Evolutionary conservation across 768 basidiomycete genomes (phyloP).

Genomic region (Multifurca ochricompacta): DNA sequence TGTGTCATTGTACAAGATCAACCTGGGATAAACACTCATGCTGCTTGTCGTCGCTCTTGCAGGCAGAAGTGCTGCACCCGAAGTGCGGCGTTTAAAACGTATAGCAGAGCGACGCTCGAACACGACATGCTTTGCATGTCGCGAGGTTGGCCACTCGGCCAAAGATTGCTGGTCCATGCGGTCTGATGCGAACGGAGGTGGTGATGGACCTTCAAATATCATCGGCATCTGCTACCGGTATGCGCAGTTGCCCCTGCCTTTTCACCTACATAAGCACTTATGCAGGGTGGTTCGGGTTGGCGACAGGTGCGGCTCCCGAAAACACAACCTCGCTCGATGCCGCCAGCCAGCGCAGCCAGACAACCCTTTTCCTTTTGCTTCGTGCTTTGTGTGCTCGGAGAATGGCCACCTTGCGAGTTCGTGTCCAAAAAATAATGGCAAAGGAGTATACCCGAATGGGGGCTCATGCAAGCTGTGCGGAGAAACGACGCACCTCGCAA

Average conservation of each 20-base stretch:
- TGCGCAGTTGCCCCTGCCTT: background rate
- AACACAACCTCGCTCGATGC: slow-evolving; percentile 75
- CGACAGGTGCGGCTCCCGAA: slow-evolving; percentile 70
- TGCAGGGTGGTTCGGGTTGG: background rate
- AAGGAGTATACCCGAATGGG: slow-evolving; percentile 85
- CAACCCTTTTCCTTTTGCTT: slow-evolving; percentile 78
- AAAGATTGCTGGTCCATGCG: slow-evolving; percentile 59
- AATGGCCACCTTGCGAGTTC: slow-evolving; percentile 80
- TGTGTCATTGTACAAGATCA: slow-evolving; percentile 19
- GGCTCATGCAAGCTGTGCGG: slow-evolving; percentile 87
- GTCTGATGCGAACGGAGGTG: slow-evolving; percentile 25
- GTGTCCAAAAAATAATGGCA: slow-evolving; percentile 73
- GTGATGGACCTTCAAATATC: slow-evolving; percentile 35
- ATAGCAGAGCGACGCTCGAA: slow-evolving; percentile 45
- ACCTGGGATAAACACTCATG: too few relatives aligned
- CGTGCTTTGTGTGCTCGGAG: slow-evolving; percentile 82
- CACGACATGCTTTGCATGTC: slow-evolving; percentile 82
- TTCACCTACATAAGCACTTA: background rate
- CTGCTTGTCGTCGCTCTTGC: slow-evolving; percentile 18
- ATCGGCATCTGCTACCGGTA: slow-evolving; percentile 47
- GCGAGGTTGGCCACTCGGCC: slow-evolving; percentile 76
- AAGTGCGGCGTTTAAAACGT: slow-evolving; percentile 59
- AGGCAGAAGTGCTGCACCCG: slow-evolving; percentile 33
- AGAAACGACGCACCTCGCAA: slow-evolving; percentile 77
- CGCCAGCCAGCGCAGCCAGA: slow-evolving; percentile 50